Evolutionary conservation across 2,329 filamentous ascomycete species (phyloP), one percentile per base, ranked within the genome.

Genomic region (Penicillium sclerotigenum): DNA sequence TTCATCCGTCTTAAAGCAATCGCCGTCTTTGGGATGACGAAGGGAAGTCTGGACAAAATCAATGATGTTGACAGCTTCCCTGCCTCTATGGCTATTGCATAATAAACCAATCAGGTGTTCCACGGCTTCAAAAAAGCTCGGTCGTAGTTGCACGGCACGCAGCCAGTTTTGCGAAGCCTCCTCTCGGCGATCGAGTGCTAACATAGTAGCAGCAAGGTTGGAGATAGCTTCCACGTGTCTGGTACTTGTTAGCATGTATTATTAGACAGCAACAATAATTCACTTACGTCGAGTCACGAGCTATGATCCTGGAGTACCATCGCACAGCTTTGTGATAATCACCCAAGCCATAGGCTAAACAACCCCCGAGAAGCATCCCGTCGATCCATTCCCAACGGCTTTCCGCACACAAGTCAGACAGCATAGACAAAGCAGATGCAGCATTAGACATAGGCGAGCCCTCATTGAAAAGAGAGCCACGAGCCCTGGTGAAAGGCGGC

Each of bases 201-300:
- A 86, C 24, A 96, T 79, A 1, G 93, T 91, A 22, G 93, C 93
- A 22, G 93, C 94, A 58, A 95, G 84, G 71, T 97, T 97, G 22
- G 93, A 96, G 41, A 94, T 87, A 22, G 93, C 91, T 77, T 99
- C 94, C 47, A 97, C 88, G 71, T 97, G 90, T 65, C 87, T 90
- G 65, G 58, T 22, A 60, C 57, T 48, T n/a, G 56, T 69, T 51
- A 71, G 66, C 64, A 61, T 45, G n/a, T 14, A 47, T 56, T 51
- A 56, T 20, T 13, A 46, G 3, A 22, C 18, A 37, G 26, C 52
- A 47, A n/a, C 13, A 22, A 63, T 60, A 62, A 65, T 57, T 65
- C 36, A 76, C 77, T 72, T 72, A 82, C 77, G 80, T 78, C 54
- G 78, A 71, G 69, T 88, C 85, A 37, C 81, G 76, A 28, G 78